Conservation (phyloP, 306 rosid species). For the Acacia crassicarpa region DNA sequence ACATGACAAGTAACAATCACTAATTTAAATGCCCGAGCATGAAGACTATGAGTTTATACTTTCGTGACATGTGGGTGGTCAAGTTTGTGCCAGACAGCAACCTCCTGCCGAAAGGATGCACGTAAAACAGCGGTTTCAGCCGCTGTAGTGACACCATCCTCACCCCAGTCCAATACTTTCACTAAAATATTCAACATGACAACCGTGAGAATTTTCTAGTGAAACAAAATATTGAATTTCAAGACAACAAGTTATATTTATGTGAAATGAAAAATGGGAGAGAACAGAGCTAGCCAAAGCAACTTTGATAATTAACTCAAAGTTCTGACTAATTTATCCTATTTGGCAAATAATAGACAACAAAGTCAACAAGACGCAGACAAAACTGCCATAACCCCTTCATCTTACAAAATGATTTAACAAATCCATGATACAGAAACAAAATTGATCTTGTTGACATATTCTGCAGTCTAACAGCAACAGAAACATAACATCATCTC, state of each 20-base stretch:
- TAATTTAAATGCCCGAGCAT: constrained; percentile 20
- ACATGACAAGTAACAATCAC: constrained; percentile 18
- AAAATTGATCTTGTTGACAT: not conserved
- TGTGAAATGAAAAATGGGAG: not conserved
- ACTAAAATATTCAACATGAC: constrained; percentile 55
- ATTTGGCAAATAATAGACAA: not conserved
- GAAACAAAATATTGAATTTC: not conserved
- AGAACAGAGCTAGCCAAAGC: not conserved
- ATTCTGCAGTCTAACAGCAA: not conserved
- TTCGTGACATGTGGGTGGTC: constrained; percentile 91
- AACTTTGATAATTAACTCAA: not conserved
- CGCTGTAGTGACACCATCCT: constrained; percentile 72
- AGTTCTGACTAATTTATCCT: not conserved
- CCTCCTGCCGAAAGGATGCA: constrained; percentile 94
- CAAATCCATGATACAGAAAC: not conserved
- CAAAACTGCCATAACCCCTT: not conserved
- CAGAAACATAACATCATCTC: not conserved
- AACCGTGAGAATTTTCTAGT: constrained; percentile 24
- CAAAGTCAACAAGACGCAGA: not conserved
- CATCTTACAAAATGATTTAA: not conserved
- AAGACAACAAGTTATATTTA: not conserved
- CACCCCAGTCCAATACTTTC: constrained; percentile 98
- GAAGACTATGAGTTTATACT: constrained; percentile 46
- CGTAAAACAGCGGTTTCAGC: constrained; percentile 81
- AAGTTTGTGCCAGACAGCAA: constrained; percentile 98